Evolutionary conservation across 805 yeast genomes (phyloP), one percentile per base, ranked within the genome.

Genomic region (Blastobotrys attinorum): DNA sequence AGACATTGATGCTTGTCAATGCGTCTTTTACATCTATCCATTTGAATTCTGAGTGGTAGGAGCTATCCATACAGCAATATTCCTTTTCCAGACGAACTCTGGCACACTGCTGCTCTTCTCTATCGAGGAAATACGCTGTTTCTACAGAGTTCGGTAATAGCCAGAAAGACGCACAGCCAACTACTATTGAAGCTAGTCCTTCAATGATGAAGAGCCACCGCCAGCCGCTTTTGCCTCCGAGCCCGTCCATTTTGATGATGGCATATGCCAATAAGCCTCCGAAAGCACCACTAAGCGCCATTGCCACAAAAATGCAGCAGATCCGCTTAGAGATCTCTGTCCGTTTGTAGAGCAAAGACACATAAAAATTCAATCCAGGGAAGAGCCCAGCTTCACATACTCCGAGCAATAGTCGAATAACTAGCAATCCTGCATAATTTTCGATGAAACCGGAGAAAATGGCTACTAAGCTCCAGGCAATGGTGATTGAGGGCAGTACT

Each of bases 171-270:
- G 22, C 22, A 13, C 18, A 22, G n/a, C 25, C 41, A 2, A 39
- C 16, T 2, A 29, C 34, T 4, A 21, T 16, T 13, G 35, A 25
- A 48, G 67, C 23, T 0, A 66, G 59, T 34, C 79, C 77, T 55
- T 75, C 80, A 21, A 75, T 63, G 4, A 75, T 66, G 48, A 64
- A 75, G 21, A 75, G 60, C 63, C 72, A 75, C 53, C 73, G 65
- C 76, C 77, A 75, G 8, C 74, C 75, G 33, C 57, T 65, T 51
- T 69, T 55, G 6, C 60, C 56, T 1, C 65, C 62, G 6, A 57
- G 54, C 0, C 70, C 72, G 37, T 63, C 55, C 48, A 72, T 65
- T 29, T 60, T 56, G 6, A 69, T 56, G 39, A 76, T 63, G 17
- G 74, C 79, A 46, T 73, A 58, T 7, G 48, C 54, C 7, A 49